Base-by-base conservation (phyloP, 176 grass and related monocot genomes). In the Stipa capillata region DNA sequence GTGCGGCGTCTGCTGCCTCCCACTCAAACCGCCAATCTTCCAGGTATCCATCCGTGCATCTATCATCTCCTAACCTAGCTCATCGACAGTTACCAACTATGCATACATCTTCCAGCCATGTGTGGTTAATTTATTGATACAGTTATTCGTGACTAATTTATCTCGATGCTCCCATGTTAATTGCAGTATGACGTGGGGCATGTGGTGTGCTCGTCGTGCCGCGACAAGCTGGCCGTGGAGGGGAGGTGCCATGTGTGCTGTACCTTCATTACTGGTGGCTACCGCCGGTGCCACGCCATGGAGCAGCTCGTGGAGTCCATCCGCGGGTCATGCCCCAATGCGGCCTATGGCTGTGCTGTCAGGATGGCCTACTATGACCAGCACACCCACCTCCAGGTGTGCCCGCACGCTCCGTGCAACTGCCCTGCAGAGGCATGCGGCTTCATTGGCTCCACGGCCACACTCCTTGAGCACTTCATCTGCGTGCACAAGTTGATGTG, bases 141-240 rank as follows among this genome's bases (percentile, higher is more conserved):
- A 31, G 20, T 63, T 20, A 35, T 63, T 37, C 32, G 7, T 1
- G 14, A 5, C 17, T n/a, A 20, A 64, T 64, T 58, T 29, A 58
- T 31, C 55, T 31, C 29, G 25, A 15, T 58, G 55, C 29, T 58
- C 4, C 1, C 60, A 64, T 64, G 7, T 64, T 64, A 35, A 36
- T 36, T 49, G n/a, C 32, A 79, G 79, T 81, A 66, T 66, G 4
- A 17, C 2, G 52, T 71, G 9, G 65, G 65, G 12, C 79, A 81
- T 28, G 65, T 60, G 4, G 14, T 81, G 13, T 81, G 79, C 66
- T 59, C 40, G 8, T 40, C 66, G 13, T 81, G 66, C 66, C 39
- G 53, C 11, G 12, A 82, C 29, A 72, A 47, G 66, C 52, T 82
- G 1, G 13, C 53, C 20, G 18, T 13, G 0, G 29, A 5, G 4